These are phyloP conservation scores for Dentipellis sp. DNA, from an alignment of 768 basidiomycete species.

Conservation along the genomic window DNA sequence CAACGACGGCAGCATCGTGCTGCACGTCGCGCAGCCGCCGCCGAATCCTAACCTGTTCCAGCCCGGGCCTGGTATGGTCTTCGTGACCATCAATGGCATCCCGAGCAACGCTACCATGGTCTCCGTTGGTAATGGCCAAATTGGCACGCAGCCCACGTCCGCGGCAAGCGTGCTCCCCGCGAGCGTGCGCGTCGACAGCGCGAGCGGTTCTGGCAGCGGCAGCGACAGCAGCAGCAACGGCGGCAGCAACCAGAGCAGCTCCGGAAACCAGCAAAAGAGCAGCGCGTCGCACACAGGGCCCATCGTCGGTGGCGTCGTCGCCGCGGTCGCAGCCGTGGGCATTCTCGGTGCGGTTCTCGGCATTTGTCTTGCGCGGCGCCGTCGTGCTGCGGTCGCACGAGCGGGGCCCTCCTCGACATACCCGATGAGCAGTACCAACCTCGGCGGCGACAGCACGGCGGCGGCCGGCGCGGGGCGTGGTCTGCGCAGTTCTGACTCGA, in stretches of 20 bases:
- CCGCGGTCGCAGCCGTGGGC: slow-evolving; percentile 41
- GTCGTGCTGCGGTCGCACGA: slow-evolving; percentile 27
- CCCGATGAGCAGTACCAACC: slow-evolving; percentile 27
- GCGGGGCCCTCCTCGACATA: slow-evolving; percentile 21
- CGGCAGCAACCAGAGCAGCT: background rate
- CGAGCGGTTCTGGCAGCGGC: slow-evolving; percentile 29
- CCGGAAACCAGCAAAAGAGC: slow-evolving; percentile 10
- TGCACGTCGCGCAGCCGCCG: slow-evolving; percentile 77
- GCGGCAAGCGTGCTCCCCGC: slow-evolving; percentile 37
- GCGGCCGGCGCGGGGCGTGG: slow-evolving; percentile 22
- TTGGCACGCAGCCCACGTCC: slow-evolving; percentile 59
- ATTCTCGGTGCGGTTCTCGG: slow-evolving; percentile 45
- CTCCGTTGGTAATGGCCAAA: slow-evolving; percentile 68
- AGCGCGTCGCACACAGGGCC: slow-evolving; percentile 29
- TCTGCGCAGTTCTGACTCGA: slow-evolving; percentile 49
- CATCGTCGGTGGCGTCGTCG: slow-evolving; percentile 43
- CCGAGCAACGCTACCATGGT: slow-evolving; percentile 74
- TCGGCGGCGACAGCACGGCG: slow-evolving; percentile 20
- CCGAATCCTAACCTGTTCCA: slow-evolving; percentile 81
- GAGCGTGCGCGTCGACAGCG: slow-evolving; percentile 33
- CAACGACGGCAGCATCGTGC: slow-evolving; percentile 60
- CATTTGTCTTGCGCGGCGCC: slow-evolving; percentile 40
- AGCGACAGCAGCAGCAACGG: too few relatives aligned
- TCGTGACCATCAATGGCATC: slow-evolving; percentile 75
- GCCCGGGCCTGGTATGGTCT: slow-evolving; percentile 82